A percentile compares a stretch with the other conserved stretches of the same genome.
phyloP scores from a whole-genome alignment of 352 stramenopile species.

The Peronosclerospora sorghi region DNA sequence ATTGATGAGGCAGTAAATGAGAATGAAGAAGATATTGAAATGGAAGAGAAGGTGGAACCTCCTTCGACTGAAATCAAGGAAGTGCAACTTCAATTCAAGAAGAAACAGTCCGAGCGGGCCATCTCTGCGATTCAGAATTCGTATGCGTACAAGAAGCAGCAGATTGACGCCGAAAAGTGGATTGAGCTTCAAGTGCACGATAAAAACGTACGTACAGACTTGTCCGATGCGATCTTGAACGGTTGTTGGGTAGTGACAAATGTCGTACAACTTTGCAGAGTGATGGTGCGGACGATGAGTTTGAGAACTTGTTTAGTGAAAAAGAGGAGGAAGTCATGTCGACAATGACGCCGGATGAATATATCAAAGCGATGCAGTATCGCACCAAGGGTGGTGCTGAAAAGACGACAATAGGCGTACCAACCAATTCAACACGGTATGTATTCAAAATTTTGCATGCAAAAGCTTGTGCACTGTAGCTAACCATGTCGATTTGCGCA shows the following conservation, averaged over 20 bases:
- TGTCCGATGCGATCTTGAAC: not conserved
- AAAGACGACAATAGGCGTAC: constrained; percentile 5
- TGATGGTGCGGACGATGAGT: constrained; percentile 45
- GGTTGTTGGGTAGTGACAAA: not conserved
- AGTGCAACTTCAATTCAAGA: constrained; percentile 84
- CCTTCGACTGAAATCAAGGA: constrained; percentile 52
- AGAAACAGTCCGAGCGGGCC: constrained; percentile 72
- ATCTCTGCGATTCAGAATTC: constrained; percentile 75
- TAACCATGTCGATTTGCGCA: not conserved
- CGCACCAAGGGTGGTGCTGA: constrained; percentile 24
- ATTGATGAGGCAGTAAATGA: constrained; percentile 69
- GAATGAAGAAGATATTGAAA: constrained; percentile 49
- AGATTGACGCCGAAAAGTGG: constrained; percentile 74
- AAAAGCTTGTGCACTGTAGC: not conserved
- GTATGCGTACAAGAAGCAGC: constrained; percentile 74
- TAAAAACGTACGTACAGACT: constrained; percentile 32
- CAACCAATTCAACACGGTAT: constrained; percentile 16
- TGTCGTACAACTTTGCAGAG: constrained; percentile 8
- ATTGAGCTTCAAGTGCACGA: constrained; percentile 59
- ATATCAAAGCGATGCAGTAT: constrained; percentile 70
- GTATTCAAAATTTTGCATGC: not conserved
- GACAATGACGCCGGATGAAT: constrained; percentile 52
- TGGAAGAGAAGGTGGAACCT: constrained; percentile 41
- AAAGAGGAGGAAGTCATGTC: constrained; percentile 64
- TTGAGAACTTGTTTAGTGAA: constrained; percentile 79